Evolutionary conservation across 2,329 filamentous ascomycete genomes (phyloP).

Genomic region (Pezicula rhizophila): DNA sequence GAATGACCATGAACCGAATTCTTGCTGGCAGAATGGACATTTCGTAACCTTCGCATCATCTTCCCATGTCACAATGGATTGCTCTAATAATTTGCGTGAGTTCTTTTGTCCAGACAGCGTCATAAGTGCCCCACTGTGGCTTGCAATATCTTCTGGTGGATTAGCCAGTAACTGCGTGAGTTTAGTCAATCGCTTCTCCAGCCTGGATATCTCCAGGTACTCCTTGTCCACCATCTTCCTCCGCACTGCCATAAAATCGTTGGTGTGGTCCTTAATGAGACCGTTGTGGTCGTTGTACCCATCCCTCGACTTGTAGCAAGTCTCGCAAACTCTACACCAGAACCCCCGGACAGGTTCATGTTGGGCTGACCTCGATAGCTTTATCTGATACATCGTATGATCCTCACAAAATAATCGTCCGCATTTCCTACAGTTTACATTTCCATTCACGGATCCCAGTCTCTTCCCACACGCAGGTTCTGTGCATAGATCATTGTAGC

Average conservation of each 20-base stretch:
- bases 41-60: constrained; percentile 74
- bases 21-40: constrained; percentile 93
- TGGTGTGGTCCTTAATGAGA: constrained; percentile 63
- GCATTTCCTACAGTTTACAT: constrained; percentile 88
- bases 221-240: constrained; percentile 76
- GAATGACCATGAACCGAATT: constrained; percentile 90
- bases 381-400: constrained; percentile 99
- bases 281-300: constrained; percentile 90
- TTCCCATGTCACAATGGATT: constrained; percentile 92
- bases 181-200: constrained; percentile 89
- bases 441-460: constrained; percentile 73
- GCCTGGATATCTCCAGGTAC: constrained; percentile 77
- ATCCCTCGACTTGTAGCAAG: constrained; percentile 95
- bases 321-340: constrained; percentile 96
- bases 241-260: constrained; percentile 64
- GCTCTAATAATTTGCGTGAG: constrained; percentile 75
- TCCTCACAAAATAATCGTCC: constrained; percentile 92
- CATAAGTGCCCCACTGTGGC: constrained; percentile 42
- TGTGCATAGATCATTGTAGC: constrained; percentile 71
- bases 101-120: constrained; percentile 63
- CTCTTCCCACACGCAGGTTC: constrained; percentile 81
- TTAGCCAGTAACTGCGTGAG: constrained; percentile 78
- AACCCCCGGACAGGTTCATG: constrained; percentile 86
- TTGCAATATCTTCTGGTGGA: constrained; percentile 59
- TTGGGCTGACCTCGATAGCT: constrained; percentile 78